Percentiles rank a stretch among this genome's conserved stretches.
These are phyloP conservation scores for Wickerhamiella musiphila DNA, from an alignment of 805 yeast genomes.

Conservation along the genomic window DNA sequence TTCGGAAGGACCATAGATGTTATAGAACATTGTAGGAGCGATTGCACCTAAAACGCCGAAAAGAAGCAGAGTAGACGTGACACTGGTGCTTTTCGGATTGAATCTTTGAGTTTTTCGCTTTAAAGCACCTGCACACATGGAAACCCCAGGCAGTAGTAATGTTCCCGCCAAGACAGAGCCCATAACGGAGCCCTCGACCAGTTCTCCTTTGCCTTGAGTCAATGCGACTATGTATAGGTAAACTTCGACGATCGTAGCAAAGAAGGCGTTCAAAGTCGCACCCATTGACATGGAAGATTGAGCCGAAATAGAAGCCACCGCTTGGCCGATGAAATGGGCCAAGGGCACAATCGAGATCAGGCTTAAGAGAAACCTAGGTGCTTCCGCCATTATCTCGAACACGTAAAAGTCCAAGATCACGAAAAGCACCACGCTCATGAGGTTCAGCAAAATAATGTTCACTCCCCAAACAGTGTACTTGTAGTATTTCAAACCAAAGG, in stretches of 20 bases:
- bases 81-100: conserved; percentile 94
- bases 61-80: conserved; percentile 84
- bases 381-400: conserved; percentile 32
- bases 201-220: conserved; percentile 62
- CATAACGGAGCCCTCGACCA: conserved; percentile 91
- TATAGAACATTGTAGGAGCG: conserved; percentile 80
- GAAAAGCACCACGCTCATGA: conserved; percentile 61
- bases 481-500: conserved; percentile 83
- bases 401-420: conserved; percentile 65
- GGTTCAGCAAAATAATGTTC: conserved; percentile 76
- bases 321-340: conserved; percentile 95
- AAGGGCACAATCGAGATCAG: conserved; percentile 75
- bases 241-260: conserved; percentile 89
- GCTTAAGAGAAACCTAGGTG: conserved; percentile 55
- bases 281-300: conserved; percentile 98
- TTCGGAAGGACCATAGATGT: conserved; percentile 76
- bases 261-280: conserved; percentile 94
- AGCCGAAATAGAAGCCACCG: conserved; percentile 97
- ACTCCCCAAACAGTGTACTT: conserved; percentile 95
- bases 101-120: conserved; percentile 85
- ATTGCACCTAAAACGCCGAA: conserved; percentile 83
- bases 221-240: conserved; percentile 85
- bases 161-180: conserved; percentile 92
- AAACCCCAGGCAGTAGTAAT: conserved; percentile 73
- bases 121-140: conserved; percentile 96